Evolutionary conservation across 2,329 filamentous ascomycete genomes (phyloP).

Genomic region (Fusarium sublunatum): DNA sequence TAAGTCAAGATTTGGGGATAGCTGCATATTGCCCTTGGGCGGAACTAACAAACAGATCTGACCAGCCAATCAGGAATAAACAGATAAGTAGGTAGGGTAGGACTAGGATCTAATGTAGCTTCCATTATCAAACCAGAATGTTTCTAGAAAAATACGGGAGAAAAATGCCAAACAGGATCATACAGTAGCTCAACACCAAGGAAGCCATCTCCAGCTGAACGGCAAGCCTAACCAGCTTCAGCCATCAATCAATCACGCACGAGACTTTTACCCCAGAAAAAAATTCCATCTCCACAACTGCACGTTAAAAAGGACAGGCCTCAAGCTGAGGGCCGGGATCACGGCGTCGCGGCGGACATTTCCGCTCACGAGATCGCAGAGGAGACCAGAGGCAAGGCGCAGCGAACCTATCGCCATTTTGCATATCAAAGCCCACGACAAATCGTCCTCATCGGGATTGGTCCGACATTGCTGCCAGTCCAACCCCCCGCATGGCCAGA

Average conservation of each 20-base stretch:
- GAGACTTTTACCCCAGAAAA: slow-evolving; percentile 24
- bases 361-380: slow-evolving; percentile 36
- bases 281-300: slow-evolving; percentile 13
- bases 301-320: slow-evolving; percentile 4
- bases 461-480: slow-evolving; percentile 41
- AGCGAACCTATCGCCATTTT: slow-evolving; percentile 31
- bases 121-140: background rate
- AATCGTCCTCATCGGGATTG: slow-evolving; percentile 43
- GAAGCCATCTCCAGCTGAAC: background rate
- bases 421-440: slow-evolving; percentile 22
- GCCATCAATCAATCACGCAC: slow-evolving; percentile 1
- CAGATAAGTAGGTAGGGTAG: background rate
- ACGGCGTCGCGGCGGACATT: slow-evolving; percentile 20
- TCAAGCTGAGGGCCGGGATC: slow-evolving; percentile 9
- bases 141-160: background rate
- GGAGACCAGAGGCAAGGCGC: slow-evolving; percentile 1
- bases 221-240: slow-evolving; percentile 8
- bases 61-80: background rate
- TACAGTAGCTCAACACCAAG: background rate
- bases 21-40: background rate
- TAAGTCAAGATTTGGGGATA: background rate
- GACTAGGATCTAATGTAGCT: background rate
- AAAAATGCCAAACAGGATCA: background rate
- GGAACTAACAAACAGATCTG: background rate
- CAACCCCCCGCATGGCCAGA: slow-evolving; percentile 17